Conservation (phyloP, 371 early-diverging fungal species). For the Lichtheimia corymbifera region DNA sequence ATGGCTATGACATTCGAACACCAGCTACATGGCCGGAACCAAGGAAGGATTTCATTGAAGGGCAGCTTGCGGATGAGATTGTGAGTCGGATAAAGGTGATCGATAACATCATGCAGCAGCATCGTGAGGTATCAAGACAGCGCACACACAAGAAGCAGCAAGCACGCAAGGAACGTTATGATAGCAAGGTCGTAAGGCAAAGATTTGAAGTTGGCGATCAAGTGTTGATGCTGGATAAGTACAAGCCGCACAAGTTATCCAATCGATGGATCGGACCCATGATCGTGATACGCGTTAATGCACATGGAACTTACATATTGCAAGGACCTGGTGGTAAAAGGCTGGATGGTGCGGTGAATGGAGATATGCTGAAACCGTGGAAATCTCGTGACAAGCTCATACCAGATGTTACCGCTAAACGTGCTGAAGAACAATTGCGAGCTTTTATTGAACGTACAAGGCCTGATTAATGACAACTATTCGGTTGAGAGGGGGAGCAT, state of each 20-base stretch:
- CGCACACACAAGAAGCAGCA: neutral
- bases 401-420: too few relatives aligned
- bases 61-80: slow-evolving; percentile 15
- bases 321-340: too few relatives aligned
- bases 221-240: slow-evolving; percentile 17
- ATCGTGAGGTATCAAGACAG: neutral
- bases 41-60: slow-evolving; percentile 14
- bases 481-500: too few relatives aligned
- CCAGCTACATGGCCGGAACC: slow-evolving; percentile 26
- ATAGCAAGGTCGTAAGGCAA: neutral
- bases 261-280: too few relatives aligned
- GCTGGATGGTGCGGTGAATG: too few relatives aligned
- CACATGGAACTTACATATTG: too few relatives aligned
- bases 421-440: too few relatives aligned
- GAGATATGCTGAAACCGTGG: too few relatives aligned
- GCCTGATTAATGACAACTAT: too few relatives aligned
- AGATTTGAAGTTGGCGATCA: slow-evolving; percentile 10
- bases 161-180: slow-evolving; percentile 7
- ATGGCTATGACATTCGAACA: slow-evolving; percentile 18
- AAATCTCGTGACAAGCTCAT: too few relatives aligned
- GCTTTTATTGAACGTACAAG: too few relatives aligned
- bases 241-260: slow-evolving; percentile 2
- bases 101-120: neutral
- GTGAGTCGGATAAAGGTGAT: neutral
- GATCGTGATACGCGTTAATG: too few relatives aligned